These are phyloP conservation scores for Metarhizium anisopliae DNA, from an alignment of 2,329 filamentous ascomycete genomes.

Conservation along the genomic window DNA sequence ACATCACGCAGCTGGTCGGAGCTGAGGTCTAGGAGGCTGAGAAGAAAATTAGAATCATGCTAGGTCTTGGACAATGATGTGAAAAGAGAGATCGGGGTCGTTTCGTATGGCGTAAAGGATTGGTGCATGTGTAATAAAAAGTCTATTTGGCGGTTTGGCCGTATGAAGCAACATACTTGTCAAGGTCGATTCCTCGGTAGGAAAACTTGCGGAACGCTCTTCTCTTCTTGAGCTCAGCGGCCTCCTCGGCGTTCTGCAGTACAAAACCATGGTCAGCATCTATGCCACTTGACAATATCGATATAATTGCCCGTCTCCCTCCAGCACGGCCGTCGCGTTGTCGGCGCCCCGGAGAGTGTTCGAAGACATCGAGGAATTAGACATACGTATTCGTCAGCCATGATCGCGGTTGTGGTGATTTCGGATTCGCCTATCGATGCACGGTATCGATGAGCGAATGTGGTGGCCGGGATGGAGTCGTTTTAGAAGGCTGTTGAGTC, in stretches of 20 bases:
- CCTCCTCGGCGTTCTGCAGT: conserved; percentile 85
- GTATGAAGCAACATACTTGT: conserved; percentile 64
- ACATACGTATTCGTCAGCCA: conserved; percentile 92
- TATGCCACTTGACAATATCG: neutral
- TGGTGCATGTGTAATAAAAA: conserved; percentile 1
- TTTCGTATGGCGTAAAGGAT: neutral
- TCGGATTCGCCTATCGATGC: conserved; percentile 36
- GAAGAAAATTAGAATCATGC: conserved; percentile 12
- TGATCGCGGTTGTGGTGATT: conserved; percentile 44
- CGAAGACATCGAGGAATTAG: conserved; percentile 17
- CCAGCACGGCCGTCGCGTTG: neutral
- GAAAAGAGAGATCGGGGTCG: neutral
- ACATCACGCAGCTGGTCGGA: conserved; percentile 99
- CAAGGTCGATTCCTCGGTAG: conserved; percentile 98
- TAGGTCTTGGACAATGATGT: neutral
- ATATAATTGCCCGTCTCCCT: neutral
- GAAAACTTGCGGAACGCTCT: conserved; percentile 99
- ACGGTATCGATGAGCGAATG: conserved; percentile 33
- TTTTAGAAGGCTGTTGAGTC: conserved; percentile 19
- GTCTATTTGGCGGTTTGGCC: neutral
- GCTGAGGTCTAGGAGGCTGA: conserved; percentile 93
- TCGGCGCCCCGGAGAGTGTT: conserved; percentile 17
- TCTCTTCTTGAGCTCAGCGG: conserved; percentile 99
- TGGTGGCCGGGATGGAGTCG: conserved; percentile 28
- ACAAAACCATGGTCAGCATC: conserved; percentile 18